Evolutionary conservation across 129 eudicot species (phyloP).

Genomic region (Tagetes erecta): DNA sequence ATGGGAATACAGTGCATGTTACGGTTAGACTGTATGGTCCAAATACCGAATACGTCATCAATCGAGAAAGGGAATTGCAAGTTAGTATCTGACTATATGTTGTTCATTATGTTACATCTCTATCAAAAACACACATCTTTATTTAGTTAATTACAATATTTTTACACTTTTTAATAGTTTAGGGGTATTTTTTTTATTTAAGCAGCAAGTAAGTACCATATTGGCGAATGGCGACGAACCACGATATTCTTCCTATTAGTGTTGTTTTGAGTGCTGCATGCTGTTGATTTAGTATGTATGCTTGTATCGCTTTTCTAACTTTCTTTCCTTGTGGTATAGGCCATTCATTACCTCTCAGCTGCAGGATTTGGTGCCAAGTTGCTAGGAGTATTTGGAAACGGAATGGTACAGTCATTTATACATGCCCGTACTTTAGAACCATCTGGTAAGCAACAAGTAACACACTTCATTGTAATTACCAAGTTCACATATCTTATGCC

Average conservation of each 20-base stretch:
- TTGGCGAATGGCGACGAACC: slow-evolving; percentile 1
- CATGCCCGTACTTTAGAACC: slow-evolving; percentile 87
- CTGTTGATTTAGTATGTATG: background rate
- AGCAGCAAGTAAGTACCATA: slow-evolving; percentile 3
- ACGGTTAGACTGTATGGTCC: slow-evolving; percentile 94
- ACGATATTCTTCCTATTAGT: background rate
- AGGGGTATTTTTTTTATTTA: background rate
- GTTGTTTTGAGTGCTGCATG: background rate
- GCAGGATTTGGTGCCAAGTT: slow-evolving; percentile 99
- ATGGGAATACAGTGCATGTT: slow-evolving; percentile 48
- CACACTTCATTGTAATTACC: background rate
- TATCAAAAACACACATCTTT: background rate
- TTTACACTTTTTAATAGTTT: background rate
- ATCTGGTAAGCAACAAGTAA: slow-evolving; percentile 47
- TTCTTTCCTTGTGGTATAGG: slow-evolving; percentile 51
- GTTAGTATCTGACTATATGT: slow-evolving; percentile 35
- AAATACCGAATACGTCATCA: slow-evolving; percentile 92
- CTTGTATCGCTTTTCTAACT: slow-evolving; percentile 20
- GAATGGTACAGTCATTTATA: slow-evolving; percentile 97
- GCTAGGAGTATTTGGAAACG: slow-evolving; percentile 94
- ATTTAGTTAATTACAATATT: background rate
- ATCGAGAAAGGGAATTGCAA: slow-evolving; percentile 83
- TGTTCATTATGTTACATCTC: background rate
- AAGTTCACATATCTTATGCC: slow-evolving; percentile 21
- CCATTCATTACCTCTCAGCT: slow-evolving; percentile 88